Conservation (phyloP, 179 eudicot species). For the Beta macrorhiza region DNA sequence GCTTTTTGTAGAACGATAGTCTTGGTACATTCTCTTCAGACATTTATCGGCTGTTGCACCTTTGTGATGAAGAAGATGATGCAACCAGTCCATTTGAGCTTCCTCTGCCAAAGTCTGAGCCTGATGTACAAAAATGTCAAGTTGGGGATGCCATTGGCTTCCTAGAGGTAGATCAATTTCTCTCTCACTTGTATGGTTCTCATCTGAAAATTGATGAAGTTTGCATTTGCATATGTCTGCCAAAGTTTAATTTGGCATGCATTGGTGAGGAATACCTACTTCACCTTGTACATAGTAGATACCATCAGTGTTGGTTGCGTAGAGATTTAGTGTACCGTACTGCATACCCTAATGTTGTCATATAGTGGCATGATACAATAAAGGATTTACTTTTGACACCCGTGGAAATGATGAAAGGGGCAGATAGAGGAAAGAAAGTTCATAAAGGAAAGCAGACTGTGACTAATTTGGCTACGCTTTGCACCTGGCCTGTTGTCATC, state of each 20-base stretch:
- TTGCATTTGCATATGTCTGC: background rate
- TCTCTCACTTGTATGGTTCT: conserved; percentile 1
- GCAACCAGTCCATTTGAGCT: conserved; percentile 76
- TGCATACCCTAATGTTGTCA: background rate
- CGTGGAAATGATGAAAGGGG: background rate
- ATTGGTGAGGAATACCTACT: background rate
- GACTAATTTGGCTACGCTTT: background rate
- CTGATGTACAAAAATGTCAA: conserved; percentile 55
- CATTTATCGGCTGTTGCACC: conserved; percentile 72
- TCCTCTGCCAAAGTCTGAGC: conserved; percentile 68
- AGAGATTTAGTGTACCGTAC: background rate
- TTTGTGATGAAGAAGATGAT: conserved; percentile 96
- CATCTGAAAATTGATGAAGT: background rate
- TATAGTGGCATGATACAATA: background rate
- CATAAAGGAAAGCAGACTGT: background rate
- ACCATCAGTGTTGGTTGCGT: background rate
- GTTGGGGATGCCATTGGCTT: conserved; percentile 33
- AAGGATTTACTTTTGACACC: background rate
- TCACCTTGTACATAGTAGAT: background rate
- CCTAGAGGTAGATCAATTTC: conserved; percentile 46
- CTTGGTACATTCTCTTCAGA: conserved; percentile 79
- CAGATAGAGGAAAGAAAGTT: background rate
- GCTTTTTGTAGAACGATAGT: conserved; percentile 66
- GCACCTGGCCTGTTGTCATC: background rate
- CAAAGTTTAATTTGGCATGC: conserved; percentile 4